These are phyloP conservation scores for Fusarium lyarnte DNA, from an alignment of 2,329 filamentous ascomycete species.

Conservation along the genomic window DNA sequence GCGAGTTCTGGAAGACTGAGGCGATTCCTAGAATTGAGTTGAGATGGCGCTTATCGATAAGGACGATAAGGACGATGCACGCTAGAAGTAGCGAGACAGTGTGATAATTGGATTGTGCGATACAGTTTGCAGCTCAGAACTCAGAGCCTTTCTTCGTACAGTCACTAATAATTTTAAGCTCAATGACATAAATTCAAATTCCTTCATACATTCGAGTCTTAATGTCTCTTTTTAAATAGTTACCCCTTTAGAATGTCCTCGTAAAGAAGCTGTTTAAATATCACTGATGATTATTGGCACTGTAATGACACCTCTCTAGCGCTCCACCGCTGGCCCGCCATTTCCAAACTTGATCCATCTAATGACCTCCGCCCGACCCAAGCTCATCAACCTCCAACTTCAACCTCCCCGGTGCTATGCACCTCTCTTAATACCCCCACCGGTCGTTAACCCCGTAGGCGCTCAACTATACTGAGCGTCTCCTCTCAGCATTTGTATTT, in stretches of 20 bases:
- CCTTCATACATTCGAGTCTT: rapidly evolving
- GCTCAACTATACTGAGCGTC: neutral
- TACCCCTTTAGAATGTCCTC: too few relatives aligned
- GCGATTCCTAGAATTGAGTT: slow-evolving; percentile 36
- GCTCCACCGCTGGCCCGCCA: slow-evolving; percentile 25
- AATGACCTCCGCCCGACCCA: slow-evolving; percentile 39
- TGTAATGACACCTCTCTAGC: slow-evolving; percentile 20
- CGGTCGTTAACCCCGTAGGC: slow-evolving; percentile 28
- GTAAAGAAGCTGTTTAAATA: neutral
- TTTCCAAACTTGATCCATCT: slow-evolving; percentile 37
- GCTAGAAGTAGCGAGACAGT: neutral
- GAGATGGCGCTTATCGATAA: slow-evolving; percentile 39
- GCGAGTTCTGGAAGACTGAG: slow-evolving; percentile 4
- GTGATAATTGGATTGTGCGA: rapidly evolving
- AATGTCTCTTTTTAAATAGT: rapidly evolving
- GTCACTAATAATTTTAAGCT: too few relatives aligned
- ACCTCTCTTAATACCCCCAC: slow-evolving; percentile 30
- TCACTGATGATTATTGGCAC: slow-evolving; percentile 13
- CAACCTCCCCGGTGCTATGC: slow-evolving; percentile 39
- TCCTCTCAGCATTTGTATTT: neutral
- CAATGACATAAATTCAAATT: rapidly evolving
- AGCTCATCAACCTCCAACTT: slow-evolving; percentile 37
- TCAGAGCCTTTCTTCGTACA: rapidly evolving
- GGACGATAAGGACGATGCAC: neutral
- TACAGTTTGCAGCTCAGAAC: rapidly evolving